phyloP scores from a whole-genome alignment of 345 rosid species.

The Pugionium dolabratum region DNA sequence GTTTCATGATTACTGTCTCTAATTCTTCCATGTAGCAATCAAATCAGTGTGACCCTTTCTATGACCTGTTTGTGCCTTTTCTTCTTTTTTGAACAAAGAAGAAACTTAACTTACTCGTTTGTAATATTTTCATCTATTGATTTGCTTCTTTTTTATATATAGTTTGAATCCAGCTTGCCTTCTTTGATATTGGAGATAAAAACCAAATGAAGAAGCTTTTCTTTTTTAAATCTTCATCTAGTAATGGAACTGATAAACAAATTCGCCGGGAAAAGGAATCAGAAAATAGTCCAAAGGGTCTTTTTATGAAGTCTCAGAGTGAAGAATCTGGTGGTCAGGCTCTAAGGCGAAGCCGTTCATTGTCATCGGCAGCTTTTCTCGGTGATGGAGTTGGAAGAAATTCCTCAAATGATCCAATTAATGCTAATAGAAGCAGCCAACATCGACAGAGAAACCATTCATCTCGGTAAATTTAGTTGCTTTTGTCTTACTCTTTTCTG shows the following conservation, averaged over 20 bases:
- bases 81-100: neutral
- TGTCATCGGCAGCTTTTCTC: constrained; percentile 66
- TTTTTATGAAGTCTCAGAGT: constrained; percentile 50
- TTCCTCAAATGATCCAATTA: constrained; percentile 44
- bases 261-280: constrained; percentile 46
- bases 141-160: neutral
- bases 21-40: constrained; percentile 20
- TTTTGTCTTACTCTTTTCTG: constrained; percentile 23
- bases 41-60: constrained; percentile 18
- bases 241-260: constrained; percentile 53
- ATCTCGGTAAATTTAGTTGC: constrained; percentile 55
- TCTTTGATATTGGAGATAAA: constrained; percentile 13
- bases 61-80: constrained; percentile 33
- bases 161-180: neutral
- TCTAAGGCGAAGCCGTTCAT: constrained; percentile 80
- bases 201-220: constrained; percentile 78
- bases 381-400: constrained; percentile 43
- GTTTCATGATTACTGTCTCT: constrained; percentile 35
- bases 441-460: constrained; percentile 46
- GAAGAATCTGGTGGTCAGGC: constrained; percentile 49
- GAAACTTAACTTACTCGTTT: constrained; percentile 4
- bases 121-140: constrained; percentile 14
- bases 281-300: constrained; percentile 42
- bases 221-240: constrained; percentile 64
- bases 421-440: constrained; percentile 28